Evolutionary conservation across 768 basidiomycete species (phyloP), one percentile per base, ranked within the genome.

Genomic region (Macrolepiota albuminosa): DNA sequence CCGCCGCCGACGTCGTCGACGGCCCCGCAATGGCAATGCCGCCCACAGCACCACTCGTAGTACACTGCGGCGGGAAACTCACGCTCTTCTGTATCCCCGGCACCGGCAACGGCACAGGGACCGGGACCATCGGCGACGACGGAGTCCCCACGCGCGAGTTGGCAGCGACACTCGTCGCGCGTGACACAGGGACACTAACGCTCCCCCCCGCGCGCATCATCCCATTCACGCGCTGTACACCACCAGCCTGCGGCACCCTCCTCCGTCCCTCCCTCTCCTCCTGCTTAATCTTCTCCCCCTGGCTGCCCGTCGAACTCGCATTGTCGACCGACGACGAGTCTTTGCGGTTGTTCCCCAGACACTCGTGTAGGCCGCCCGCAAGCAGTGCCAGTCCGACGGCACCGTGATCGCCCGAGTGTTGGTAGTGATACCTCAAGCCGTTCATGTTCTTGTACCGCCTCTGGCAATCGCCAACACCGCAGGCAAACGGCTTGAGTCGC

Each of bases 401-500:
- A 4, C 96, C 96, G 72, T 98, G 97, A 46, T 95, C 93, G 11
- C 95, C 96, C 24, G 90, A 90, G 73, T 98, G 96, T 72, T 95
- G 91, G 70, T 98, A 98, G 74, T 98, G 96, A 63, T 98, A 98
- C 68, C 91, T 75, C 62, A 98, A 76, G 0, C 96, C 96, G 72
- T 98, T 98, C 95, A 98, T 96, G 70, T 99, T 98, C 83, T 98
- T 95, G 78, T 98, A 98, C 69, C 95, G 74, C 69, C 95, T 83
- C 70, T 83, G 81, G 67, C 91, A 92, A 64, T 91, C 89, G 21
- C 91, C 90, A 6, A 95, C 89, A 6, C 91, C 88, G 66, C 95
- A 98, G 0, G 91, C 90, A 69, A 91, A 98, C 3, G 95, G 95
- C 42, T 91, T 76, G 55, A 91, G 74, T 11, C 89, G 76, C 59